phyloP scores from a whole-genome alignment of 441 rosid species.

The Arabidopsis hybrid region DNA sequence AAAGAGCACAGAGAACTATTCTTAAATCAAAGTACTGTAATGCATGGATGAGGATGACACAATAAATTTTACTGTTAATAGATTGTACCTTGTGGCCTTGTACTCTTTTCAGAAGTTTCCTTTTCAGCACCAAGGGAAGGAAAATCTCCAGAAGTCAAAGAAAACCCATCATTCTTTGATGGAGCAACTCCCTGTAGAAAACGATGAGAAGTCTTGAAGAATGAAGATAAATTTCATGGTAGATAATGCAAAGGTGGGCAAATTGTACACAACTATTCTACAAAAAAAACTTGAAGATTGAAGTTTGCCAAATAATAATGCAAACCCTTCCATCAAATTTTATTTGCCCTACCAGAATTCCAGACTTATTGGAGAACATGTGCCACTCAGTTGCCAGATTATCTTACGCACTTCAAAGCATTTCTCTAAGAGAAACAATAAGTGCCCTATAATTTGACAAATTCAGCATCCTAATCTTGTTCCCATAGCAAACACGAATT shows the following conservation, averaged over 20 bases:
- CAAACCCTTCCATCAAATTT: conserved; percentile 30
- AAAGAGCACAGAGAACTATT: conserved; percentile 4
- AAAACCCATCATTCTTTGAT: conserved; percentile 76
- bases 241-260: conserved; percentile 17
- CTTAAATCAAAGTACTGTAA: neutral
- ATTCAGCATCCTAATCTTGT: conserved; percentile 11
- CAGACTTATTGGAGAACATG: conserved; percentile 12
- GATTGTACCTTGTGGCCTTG: conserved; percentile 68
- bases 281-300: conserved; percentile 3
- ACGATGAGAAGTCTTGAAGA: conserved; percentile 25
- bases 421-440: conserved; percentile 19
- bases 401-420: conserved; percentile 18
- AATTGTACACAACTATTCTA: conserved; percentile 26
- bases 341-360: conserved; percentile 26
- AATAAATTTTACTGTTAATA: conserved; percentile 16
- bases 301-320: conserved; percentile 8
- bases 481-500: conserved; percentile 21
- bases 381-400: conserved; percentile 23
- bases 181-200: conserved; percentile 68
- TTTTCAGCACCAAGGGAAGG: conserved; percentile 93
- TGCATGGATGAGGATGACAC: conserved; percentile 25
- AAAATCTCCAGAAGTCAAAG: conserved; percentile 92
- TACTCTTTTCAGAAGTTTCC: conserved; percentile 60
- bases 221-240: neutral
- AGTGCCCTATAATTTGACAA: neutral